Base-by-base conservation (phyloP, 23 red algal species). In the Cyanidiococcus yangmingshanensis region DNA sequence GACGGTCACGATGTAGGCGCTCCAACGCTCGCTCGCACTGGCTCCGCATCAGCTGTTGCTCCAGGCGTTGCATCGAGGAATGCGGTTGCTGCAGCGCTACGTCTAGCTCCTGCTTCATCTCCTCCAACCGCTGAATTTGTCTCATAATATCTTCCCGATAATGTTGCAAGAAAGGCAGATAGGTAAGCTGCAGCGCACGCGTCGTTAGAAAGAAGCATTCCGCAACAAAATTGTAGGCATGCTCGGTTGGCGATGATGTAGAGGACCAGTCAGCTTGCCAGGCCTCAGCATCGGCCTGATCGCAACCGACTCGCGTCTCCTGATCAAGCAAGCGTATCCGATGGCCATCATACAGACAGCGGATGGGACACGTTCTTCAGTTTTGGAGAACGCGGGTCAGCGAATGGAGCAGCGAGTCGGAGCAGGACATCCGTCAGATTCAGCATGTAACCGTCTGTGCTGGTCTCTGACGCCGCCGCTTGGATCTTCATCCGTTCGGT, bases 391-490 rank as follows among this genome's bases (percentile, higher is more conserved):
- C 79, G 82, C 26, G 88, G 88, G 51, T 87, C 67, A 1, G 84
- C 58, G 45, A 98, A 89, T 0, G 94, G 94, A 16, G 86, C 88
- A 30, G 77, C 77, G n/a, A 91, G 40, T 51, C 83, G 79, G 34
- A 91, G 74, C 58, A 98, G 40, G 36, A 98, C 94, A 0, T 87
- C 76, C 88, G 90, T 83, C 0, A 98, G 50, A 51, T 98, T 98
- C 29, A 98, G 29, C 58, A 92, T 87, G 76, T 91, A 98, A 1
- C 94, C 94, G 45, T 54, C 45, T 21, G 45, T 54, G 45, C 45
- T 15, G 79, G 90, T 88, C 21, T 78, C 83, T 15, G 86, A 79
- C 17, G 82, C 75, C 37, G 58, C 78, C 12, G 79, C 58, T 16
- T 89, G 86, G 68, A 89, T 82, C 40, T 84, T 87, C 40, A 59